Evolutionary conservation across 2,329 filamentous ascomycete genomes (phyloP).

Genomic region (Didymella glomerata): DNA sequence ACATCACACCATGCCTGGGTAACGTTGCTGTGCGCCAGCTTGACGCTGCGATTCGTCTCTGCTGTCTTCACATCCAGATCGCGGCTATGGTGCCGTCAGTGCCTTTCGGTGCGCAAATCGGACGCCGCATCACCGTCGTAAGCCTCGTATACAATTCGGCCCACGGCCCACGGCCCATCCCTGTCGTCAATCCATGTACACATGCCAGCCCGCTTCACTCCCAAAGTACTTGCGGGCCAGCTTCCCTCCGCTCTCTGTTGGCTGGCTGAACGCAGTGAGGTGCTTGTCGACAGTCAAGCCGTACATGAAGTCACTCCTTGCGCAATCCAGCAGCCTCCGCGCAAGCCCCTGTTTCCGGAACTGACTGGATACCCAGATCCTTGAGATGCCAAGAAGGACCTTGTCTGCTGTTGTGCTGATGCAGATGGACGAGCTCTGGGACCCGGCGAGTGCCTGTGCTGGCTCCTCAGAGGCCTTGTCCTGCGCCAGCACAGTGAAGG

Average conservation of each 20-base stretch:
- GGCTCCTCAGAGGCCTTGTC: constrained; percentile 29
- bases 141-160: constrained; percentile 7
- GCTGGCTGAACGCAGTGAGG: constrained; percentile 70
- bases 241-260: constrained; percentile 67
- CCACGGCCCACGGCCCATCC: constrained; percentile 2
- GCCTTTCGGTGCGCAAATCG: constrained; percentile 3
- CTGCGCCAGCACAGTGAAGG: constrained; percentile 58
- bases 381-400: constrained; percentile 68
- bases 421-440: constrained; percentile 51
- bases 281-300: constrained; percentile 64
- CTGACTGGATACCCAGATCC: constrained; percentile 69
- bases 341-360: constrained; percentile 67
- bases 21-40: constrained; percentile 9
- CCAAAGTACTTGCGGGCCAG: constrained; percentile 68
- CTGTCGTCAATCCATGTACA: constrained; percentile 64
- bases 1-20: constrained; percentile 16
- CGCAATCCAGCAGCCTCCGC: constrained; percentile 64
- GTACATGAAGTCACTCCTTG: constrained; percentile 64
- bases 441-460: constrained; percentile 24
- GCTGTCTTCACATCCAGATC: not conserved
- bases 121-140: constrained; percentile 14
- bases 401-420: constrained; percentile 54
- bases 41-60: not conserved
- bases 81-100: not conserved
- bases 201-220: constrained; percentile 64